A percentile compares a stretch with the other conserved stretches of the same genome.
Evolutionary conservation across 768 basidiomycete species (phyloP).

Genomic region (Tulasnella sp.): DNA sequence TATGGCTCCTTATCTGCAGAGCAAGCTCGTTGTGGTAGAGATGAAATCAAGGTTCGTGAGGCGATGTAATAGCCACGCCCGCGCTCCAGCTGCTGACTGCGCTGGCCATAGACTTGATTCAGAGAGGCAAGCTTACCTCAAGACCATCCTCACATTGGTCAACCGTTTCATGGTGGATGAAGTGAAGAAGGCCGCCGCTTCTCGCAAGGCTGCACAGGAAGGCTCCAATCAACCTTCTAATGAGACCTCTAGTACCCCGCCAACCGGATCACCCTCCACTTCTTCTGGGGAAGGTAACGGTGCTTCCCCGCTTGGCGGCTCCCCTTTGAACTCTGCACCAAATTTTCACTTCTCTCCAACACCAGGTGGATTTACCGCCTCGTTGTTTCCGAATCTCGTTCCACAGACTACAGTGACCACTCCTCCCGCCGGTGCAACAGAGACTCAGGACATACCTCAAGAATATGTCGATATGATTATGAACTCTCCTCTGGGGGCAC

Average conservation of each 20-base stretch:
- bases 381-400: not conserved
- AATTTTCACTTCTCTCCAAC: not conserved
- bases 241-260: not conserved
- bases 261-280: not conserved
- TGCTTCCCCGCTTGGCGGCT: not conserved
- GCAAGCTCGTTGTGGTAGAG: not conserved
- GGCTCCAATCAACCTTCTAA: not conserved
- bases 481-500: not conserved
- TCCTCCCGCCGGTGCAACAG: not conserved
- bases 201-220: not conserved
- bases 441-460: not conserved
- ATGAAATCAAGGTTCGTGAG: constrained; percentile 3
- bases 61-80: not conserved
- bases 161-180: not conserved
- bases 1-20: not conserved
- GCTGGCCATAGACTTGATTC: not conserved
- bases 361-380: not conserved
- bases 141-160: not conserved
- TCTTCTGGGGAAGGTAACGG: not conserved
- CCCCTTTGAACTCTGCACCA: not conserved
- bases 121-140: not conserved
- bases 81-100: not conserved
- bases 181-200: not conserved
- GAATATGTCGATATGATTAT: not conserved
- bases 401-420: not conserved